Percentiles rank a stretch among this genome's conserved stretches.
phyloP scores from a whole-genome alignment of 768 basidiomycete genomes.

The Imleria badia region DNA sequence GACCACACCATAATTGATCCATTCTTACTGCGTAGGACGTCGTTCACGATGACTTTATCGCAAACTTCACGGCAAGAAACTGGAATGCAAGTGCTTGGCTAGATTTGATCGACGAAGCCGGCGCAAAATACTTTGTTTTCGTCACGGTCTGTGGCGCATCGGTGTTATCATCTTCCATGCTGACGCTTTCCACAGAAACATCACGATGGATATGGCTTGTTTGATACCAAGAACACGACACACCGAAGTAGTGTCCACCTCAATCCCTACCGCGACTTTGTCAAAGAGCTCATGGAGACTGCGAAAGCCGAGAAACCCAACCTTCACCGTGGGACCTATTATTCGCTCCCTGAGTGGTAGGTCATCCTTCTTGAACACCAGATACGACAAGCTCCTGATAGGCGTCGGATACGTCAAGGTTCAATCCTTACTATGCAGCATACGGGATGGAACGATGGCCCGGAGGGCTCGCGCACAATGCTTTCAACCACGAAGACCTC shows the following conservation, averaged over 20 bases:
- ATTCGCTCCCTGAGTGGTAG: constrained; percentile 55
- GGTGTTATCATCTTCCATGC: background rate
- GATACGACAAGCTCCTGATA: background rate
- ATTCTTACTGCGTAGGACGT: constrained; percentile 34
- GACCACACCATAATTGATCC: background rate
- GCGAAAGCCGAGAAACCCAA: constrained; percentile 50
- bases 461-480: constrained; percentile 52
- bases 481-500: constrained; percentile 43
- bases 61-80: constrained; percentile 48
- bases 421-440: constrained; percentile 49
- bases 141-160: constrained; percentile 40
- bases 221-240: constrained; percentile 55
- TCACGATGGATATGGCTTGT: constrained; percentile 59
- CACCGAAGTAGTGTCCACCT: constrained; percentile 49
- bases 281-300: constrained; percentile 49
- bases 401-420: constrained; percentile 35
- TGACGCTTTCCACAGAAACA: constrained; percentile 44
- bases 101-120: constrained; percentile 52
- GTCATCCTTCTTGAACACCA: constrained; percentile 1
- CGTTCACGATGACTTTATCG: constrained; percentile 59
- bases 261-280: constrained; percentile 50
- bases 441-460: constrained; percentile 55
- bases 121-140: constrained; percentile 62
- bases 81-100: constrained; percentile 58
- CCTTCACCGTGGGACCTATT: constrained; percentile 57